Evolutionary conservation across 768 basidiomycete species (phyloP), one percentile per base, ranked within the genome.

Genomic region (Neoboletus brunneissimus): DNA sequence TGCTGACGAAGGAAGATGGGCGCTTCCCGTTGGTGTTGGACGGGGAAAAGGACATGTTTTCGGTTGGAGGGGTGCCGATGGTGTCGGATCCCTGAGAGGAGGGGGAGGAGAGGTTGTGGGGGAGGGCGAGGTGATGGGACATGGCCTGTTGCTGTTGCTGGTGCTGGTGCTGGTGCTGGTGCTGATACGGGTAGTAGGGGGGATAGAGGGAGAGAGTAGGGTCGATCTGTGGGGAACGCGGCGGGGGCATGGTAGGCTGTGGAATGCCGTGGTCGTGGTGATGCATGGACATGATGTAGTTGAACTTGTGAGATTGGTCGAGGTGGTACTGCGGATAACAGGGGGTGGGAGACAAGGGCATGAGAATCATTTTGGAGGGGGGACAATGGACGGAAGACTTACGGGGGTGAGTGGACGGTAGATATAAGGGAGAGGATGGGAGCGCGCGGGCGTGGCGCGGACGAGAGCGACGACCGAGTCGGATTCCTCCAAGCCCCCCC

Each of bases 31-130:
- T 88, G 35, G 70, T 63, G 59, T 83, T 80, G 2, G 82, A 76
- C 1, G 76, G 77, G 0, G 81, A 75, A 58, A 79, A 84, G 37
- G 72, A 62, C 72, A 79, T 76, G 49, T 76, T 77, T 60, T 90
- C 89, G 6, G 82, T 81, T 4, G 86, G 87, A 0, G 88, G 88
- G 0, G 88, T 89, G 29, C 84, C 86, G 58, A 89, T 78, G 20
- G 86, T 79, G 63, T 91, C 88, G 11, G 90, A 91, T 60, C 82
- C 88, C 64, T 88, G 87, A 0, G 88, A 89, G 12, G 90, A 90
- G 13, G 90, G 89, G 0, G 90, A 89, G 5, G 89, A 86, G 58
- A 88, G 83, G 67, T 75, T 83, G 15, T 79, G 77, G 9, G 81
- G 77, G 40, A 87, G 69, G 11, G 81, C 71, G 37, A 86, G 77